A percentile compares a stretch with the other conserved stretches of the same genome.
Evolutionary conservation across 1,284 basidiomycete species (phyloP).

Genomic region (Volvariella surrecta): DNA sequence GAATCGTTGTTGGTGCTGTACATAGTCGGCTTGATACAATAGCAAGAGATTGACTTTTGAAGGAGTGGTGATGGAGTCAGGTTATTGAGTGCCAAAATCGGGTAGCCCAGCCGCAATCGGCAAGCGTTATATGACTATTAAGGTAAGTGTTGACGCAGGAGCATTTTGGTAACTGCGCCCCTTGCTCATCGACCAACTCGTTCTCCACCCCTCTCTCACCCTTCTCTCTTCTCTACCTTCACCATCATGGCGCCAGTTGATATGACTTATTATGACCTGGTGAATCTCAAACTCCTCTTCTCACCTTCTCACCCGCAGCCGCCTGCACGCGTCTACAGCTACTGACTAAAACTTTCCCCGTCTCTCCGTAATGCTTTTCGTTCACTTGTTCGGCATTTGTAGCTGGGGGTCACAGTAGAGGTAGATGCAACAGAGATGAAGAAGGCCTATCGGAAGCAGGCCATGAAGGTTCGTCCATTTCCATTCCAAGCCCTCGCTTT

Average conservation of each 20-base stretch:
- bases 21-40: too few species aligned
- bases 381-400: background rate
- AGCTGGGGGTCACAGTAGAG: conserved; percentile 39
- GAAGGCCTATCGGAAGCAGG: conserved; percentile 93
- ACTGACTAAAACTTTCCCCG: conserved; percentile 1
- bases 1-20: too few species aligned
- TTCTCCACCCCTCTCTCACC: background rate
- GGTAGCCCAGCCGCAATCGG: too few species aligned
- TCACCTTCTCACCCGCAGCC: background rate
- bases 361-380: background rate
- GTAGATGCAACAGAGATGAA: conserved; percentile 75
- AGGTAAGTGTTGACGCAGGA: too few species aligned
- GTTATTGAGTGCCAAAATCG: too few species aligned
- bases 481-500: background rate
- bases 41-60: too few species aligned
- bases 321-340: background rate
- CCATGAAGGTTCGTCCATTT: conserved; percentile 68
- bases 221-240: background rate
- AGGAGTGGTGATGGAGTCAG: too few species aligned
- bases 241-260: conserved; percentile 47
- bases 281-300: conserved; percentile 18
- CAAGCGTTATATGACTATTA: too few species aligned
- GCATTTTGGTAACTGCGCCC: too few species aligned
- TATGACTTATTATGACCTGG: conserved; percentile 61
- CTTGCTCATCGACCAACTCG: too few species aligned